These are phyloP conservation scores for Chaetothyriales sp. DNA, from an alignment of 2,329 filamentous ascomycete genomes.

Conservation along the genomic window DNA sequence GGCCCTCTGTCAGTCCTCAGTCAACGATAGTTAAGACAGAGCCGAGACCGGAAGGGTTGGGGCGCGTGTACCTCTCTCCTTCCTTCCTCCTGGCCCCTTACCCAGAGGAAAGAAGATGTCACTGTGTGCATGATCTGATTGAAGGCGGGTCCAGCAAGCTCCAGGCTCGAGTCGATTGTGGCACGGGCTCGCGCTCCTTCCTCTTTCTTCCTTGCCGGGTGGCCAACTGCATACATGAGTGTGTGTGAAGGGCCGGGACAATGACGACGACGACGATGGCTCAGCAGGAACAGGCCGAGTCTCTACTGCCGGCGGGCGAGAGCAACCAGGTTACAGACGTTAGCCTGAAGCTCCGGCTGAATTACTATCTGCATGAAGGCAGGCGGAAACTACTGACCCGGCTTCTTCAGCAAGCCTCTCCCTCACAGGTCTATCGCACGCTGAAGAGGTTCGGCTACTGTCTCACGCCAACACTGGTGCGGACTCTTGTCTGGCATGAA, in stretches of 20 bases:
- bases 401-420: not conserved
- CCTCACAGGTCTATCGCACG: slow-evolving; percentile 9
- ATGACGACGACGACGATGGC: not conserved
- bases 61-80: not conserved
- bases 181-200: not conserved
- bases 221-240: not conserved
- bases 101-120: no score
- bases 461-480: slow-evolving; percentile 12
- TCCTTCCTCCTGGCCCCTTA: no score
- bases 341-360: not conserved
- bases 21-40: not conserved
- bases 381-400: not conserved
- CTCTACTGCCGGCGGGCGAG: not conserved
- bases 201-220: not conserved
- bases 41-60: not conserved
- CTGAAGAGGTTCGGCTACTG: slow-evolving; percentile 14
- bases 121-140: no score
- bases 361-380: not conserved
- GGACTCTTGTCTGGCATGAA: slow-evolving; percentile 13
- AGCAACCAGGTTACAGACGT: not conserved
- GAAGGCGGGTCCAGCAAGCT: not conserved
- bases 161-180: not conserved
- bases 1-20: not conserved
- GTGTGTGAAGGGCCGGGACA: not conserved
- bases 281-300: not conserved